Evolutionary conservation across 805 yeast genomes (phyloP).

Genomic region (Lipomyces sp.): DNA sequence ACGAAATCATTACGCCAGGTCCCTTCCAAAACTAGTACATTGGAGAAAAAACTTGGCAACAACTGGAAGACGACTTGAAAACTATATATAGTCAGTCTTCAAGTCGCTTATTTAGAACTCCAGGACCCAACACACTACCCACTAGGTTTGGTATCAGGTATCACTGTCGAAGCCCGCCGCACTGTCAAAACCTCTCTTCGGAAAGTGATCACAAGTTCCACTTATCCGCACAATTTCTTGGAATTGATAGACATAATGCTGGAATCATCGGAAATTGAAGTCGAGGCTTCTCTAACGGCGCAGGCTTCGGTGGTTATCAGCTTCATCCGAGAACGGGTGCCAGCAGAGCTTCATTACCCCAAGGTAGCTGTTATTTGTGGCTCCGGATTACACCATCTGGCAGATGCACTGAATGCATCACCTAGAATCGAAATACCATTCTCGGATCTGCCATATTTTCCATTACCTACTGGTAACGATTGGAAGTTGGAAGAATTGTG

Average conservation of each 20-base stretch:
- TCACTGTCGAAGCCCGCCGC: too few relatives aligned
- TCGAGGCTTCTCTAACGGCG: constrained; percentile 6
- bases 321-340: constrained; percentile 26
- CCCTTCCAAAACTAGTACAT: too few relatives aligned
- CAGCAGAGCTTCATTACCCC: constrained; percentile 50
- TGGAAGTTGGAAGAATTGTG: background rate
- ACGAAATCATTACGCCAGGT: background rate
- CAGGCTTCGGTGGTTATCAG: constrained; percentile 18
- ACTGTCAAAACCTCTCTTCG: background rate
- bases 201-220: background rate
- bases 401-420: constrained; percentile 53
- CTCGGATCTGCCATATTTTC: constrained; percentile 76
- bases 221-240: background rate
- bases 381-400: constrained; percentile 89
- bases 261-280: background rate
- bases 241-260: background rate
- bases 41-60: background rate
- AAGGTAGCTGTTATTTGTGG: constrained; percentile 86
- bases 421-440: constrained; percentile 60
- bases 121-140: too few relatives aligned
- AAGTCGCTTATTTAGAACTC: constrained; percentile 25
- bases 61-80: constrained; percentile 26
- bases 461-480: constrained; percentile 60
- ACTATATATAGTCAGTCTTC: constrained; percentile 23
- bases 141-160: too few relatives aligned